Percentiles rank a stretch among this genome's conserved stretches.
These are phyloP conservation scores for Erodium moschatum DNA, from an alignment of 441 rosid genomes.

Conservation along the genomic window DNA sequence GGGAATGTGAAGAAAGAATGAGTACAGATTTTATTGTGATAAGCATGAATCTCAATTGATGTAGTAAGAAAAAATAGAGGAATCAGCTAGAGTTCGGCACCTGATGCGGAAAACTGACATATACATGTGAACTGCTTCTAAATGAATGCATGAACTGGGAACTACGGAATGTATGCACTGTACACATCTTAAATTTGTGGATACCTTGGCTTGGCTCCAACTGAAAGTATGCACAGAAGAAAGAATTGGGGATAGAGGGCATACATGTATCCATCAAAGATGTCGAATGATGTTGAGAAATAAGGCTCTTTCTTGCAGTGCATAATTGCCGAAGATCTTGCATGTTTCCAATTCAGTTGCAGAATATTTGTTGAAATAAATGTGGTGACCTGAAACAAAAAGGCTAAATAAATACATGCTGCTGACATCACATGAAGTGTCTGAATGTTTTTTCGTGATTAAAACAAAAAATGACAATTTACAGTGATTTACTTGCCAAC, in stretches of 20 bases:
- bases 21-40: background rate
- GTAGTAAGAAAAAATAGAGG: conserved; percentile 7
- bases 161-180: conserved; percentile 24
- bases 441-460: background rate
- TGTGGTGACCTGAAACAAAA: conserved; percentile 24
- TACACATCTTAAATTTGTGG: conserved; percentile 25
- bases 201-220: conserved; percentile 8
- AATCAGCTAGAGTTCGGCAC: conserved; percentile 3
- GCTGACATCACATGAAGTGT: background rate
- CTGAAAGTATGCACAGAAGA: conserved; percentile 11
- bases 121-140: conserved; percentile 25
- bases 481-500: background rate
- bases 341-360: conserved; percentile 14
- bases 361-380: conserved; percentile 12
- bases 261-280: conserved; percentile 7
- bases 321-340: conserved; percentile 9
- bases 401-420: background rate
- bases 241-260: background rate
- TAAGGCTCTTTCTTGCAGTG: conserved; percentile 15
- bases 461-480: background rate
- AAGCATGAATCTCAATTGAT: background rate
- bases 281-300: background rate
- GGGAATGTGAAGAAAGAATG: background rate
- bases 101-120: conserved; percentile 10
- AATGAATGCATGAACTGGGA: conserved; percentile 14